Evolutionary conservation across 2,329 filamentous ascomycete genomes (phyloP), one percentile per base, ranked within the genome.

Genomic region (Diaporthe amygdali): DNA sequence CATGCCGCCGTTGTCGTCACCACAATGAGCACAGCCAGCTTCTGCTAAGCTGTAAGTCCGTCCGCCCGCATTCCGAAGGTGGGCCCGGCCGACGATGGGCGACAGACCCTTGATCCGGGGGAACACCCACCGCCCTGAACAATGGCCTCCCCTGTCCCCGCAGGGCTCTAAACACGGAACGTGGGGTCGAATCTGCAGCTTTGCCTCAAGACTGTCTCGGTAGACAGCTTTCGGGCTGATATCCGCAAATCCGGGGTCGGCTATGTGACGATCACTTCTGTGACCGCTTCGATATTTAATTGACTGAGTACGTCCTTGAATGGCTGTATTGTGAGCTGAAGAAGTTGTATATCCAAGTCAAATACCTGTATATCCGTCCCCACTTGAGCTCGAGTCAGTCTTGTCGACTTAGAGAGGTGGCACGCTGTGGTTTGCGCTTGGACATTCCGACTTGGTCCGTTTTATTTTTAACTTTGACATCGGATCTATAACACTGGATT

Each of bases 61-160:
- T 27, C 66, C 66, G 51, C 51, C 66, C 66, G 39, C 66, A 37
- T 68, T 14, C 66, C 66, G 51, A 56, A 37, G 51, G 51, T 67
- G 51, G 66, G 66, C 51, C 66, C 39, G 51, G 39, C 22, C 9
- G 39, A 56, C 14, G 25, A 47, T 66, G 32, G 27, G 7, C 20
- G 37, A 30, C 41, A 41, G n/a, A 39, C 34, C 61, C n/a, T 37
- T 39, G 37, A 15, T 22, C 55, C 55, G 55, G 37, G 55, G 37
- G 25, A 30, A n/a, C 55, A 44, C 37, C 10, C 12, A 15, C 25
- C 4, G 22, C 37, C 27, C 25, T 6, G 37, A 46, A 46, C 5
- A 6, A 39, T 14, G 37, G 37, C 37, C 10, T 39, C 5, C 39
- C 56, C 39, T 61, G 39, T 61, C 37, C 39, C 56, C 25, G 56